Base-by-base conservation (phyloP, 768 basidiomycete species). In the Pleurotus tuber-regium region DNA sequence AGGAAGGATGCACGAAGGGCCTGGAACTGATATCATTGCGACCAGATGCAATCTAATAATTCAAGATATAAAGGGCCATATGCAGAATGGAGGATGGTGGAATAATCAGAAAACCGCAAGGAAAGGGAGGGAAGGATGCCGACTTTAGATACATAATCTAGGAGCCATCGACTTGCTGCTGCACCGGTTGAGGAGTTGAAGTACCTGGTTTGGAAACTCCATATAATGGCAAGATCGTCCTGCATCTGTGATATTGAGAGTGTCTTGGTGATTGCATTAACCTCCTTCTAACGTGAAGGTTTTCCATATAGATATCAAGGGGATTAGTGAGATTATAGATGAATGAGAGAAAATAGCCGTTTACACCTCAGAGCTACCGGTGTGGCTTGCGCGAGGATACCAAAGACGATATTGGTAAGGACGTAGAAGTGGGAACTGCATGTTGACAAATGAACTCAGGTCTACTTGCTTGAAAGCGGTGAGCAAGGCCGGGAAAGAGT, bases 131-230 rank as follows among this genome's bases (percentile, higher is more conserved):
- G 30, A 31, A 8, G 7, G 30, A 7, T 31, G 21, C 43, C 12
- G 14, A 46, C 43, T 6, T 3, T 2, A 26, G 24, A 16, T 16
- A 46, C 43, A 46, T 29, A 29, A 26, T 14, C n/a, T 7, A 46
- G 25, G 14, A 46, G 43, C 43, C 43, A 46, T 19, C 29, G n/a
- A 12, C 43, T 46, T 16, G 26, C 43, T 8, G 43, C 43, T 2
- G 43, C 43, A 29, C 43, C 25, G 14, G 24, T 46, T 16, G 43
- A 28, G n/a, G 43, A 46, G 14, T 46, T 46, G 16, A 26, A 29
- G 16, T 28, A 46, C 28, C 43, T 25, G 16, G 43, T 46, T 16
- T 46, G 16, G 2, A 46, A 29, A n/a, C 21, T 29, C 10, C 24
- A 26, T 21, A 46, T 8, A 9, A 16, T 29, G 26, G n/a, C 26